phyloP scores from a whole-genome alignment of 202 grass and related monocot species.

The Setaria italica region DNA sequence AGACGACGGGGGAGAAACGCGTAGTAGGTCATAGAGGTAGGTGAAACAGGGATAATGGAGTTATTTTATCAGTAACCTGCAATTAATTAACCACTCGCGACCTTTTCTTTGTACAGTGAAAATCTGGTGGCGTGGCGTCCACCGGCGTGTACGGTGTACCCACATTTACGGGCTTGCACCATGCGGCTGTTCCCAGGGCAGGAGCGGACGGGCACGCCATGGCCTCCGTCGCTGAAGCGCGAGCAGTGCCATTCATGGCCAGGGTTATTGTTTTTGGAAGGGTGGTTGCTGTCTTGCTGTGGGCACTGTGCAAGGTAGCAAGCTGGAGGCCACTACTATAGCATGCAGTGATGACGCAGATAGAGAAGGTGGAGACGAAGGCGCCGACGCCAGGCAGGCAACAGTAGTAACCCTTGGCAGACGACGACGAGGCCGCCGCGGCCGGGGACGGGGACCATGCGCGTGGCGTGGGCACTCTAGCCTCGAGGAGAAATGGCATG shows the following conservation, averaged over 20 bases:
- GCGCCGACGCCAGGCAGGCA: background rate
- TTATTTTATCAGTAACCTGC: background rate
- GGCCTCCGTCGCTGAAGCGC: background rate
- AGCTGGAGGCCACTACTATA: background rate
- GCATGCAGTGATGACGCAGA: background rate
- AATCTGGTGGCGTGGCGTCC: background rate
- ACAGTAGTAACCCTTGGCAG: background rate
- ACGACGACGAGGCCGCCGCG: background rate
- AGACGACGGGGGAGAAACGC: background rate
- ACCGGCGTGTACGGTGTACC: constrained; percentile 1
- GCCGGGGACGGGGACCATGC: background rate
- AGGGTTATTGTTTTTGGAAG: constrained; percentile 20
- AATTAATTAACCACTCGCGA: background rate
- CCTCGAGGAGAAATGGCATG: background rate
- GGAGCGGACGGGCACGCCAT: constrained; percentile 19
- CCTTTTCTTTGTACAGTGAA: background rate
- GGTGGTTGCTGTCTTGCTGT: background rate
- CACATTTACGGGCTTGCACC: constrained; percentile 14
- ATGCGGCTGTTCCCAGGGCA: background rate
- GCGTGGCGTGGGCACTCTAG: background rate
- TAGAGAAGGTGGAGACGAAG: background rate
- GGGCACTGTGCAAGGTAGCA: background rate
- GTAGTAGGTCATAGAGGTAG: background rate
- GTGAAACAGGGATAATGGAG: background rate
- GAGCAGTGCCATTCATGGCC: constrained; percentile 20